Percentiles rank a stretch among this genome's conserved stretches.
Evolutionary conservation across 2,329 filamentous ascomycete species (phyloP).

Genomic region (Pseudonectria foliicola): DNA sequence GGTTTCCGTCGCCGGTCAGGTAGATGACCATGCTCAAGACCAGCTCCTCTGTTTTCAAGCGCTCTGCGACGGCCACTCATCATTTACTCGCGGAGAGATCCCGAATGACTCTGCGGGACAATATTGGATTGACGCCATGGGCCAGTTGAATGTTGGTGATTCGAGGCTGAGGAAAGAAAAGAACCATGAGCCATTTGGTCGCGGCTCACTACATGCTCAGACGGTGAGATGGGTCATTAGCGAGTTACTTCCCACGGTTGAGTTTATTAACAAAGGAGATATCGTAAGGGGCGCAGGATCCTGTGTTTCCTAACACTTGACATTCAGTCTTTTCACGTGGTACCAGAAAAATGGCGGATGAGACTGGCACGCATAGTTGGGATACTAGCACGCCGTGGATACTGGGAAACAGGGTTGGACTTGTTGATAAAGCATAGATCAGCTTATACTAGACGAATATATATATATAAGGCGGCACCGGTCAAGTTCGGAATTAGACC

Average conservation of each 20-base stretch:
- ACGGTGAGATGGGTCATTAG: constrained; percentile 55
- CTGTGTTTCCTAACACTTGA: no score
- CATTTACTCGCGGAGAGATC: constrained; percentile 30
- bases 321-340: no score
- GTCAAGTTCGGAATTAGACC: no score
- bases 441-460: no score
- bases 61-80: constrained; percentile 45
- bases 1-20: constrained; percentile 35
- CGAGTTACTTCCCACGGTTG: constrained; percentile 40
- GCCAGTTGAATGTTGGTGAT: constrained; percentile 20
- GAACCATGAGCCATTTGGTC: constrained; percentile 44
- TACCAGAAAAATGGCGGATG: no score
- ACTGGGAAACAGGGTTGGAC: no score
- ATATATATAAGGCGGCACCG: no score
- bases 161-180: constrained; percentile 35
- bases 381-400: no score
- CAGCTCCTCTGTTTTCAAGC: constrained; percentile 56
- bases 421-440: no score
- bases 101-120: constrained; percentile 10
- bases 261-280: constrained; percentile 45
- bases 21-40: constrained; percentile 54
- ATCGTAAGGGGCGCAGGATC: constrained; percentile 40
- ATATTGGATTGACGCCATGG: constrained; percentile 23
- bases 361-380: no score
- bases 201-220: constrained; percentile 48